phyloP scores from a whole-genome alignment of 2,329 filamentous ascomycete species.

The Fusarium ambrosium region DNA sequence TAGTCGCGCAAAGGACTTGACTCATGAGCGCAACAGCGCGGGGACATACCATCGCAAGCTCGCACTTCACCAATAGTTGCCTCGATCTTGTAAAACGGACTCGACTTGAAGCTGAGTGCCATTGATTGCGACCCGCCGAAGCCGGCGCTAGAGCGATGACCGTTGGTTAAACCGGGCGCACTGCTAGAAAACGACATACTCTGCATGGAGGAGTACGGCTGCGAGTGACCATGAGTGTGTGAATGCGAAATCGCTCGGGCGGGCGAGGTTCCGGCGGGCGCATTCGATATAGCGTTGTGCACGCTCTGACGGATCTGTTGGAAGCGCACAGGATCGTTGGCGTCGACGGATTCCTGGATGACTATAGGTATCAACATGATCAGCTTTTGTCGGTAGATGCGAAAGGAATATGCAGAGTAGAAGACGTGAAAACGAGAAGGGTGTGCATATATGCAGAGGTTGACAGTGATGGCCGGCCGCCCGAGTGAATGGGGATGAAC shows the following conservation, averaged over 20 bases:
- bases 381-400: conserved; percentile 7
- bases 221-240: conserved; percentile 22
- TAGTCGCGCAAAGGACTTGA: conserved; percentile 7
- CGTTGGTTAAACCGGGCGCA: conserved; percentile 35
- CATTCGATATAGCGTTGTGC: conserved; percentile 50
- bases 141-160: conserved; percentile 33
- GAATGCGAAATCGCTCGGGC: conserved; percentile 33
- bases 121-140: conserved; percentile 32
- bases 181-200: conserved; percentile 40
- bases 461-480: conserved; percentile 1
- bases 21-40: not conserved
- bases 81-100: conserved; percentile 85
- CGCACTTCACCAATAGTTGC: conserved; percentile 74
- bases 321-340: conserved; percentile 57
- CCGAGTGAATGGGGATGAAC: conserved; percentile 56
- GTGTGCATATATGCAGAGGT: not conserved
- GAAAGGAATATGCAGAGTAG: not conserved
- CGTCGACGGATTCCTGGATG: conserved; percentile 56
- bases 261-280: conserved; percentile 38
- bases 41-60: conserved; percentile 78
- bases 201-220: conserved; percentile 30
- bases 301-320: conserved; percentile 61
- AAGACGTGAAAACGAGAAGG: not conserved
- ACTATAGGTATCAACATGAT: conserved; percentile 49
- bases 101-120: conserved; percentile 69